phyloP scores from a whole-genome alignment of 805 yeast species.

The Saturnispora zaruensis region DNA sequence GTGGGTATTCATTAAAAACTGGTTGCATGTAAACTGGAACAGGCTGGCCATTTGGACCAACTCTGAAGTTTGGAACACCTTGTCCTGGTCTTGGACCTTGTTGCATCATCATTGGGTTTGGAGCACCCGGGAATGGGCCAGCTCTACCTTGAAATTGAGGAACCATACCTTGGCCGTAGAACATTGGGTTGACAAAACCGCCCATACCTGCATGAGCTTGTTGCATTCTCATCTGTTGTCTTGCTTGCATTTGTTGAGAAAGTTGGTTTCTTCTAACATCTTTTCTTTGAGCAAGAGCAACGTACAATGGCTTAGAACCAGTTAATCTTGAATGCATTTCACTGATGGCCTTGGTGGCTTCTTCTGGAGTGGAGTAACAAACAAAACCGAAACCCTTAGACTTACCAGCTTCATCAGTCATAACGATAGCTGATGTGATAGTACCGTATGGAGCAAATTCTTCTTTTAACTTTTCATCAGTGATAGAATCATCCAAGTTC shows the following conservation, averaged over 20 bases:
- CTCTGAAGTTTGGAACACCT: constrained; percentile 45
- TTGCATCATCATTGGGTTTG: constrained; percentile 68
- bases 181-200: constrained; percentile 81
- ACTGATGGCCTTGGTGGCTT: constrained; percentile 95
- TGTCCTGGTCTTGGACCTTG: constrained; percentile 56
- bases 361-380: constrained; percentile 95
- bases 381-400: constrained; percentile 99
- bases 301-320: constrained; percentile 92
- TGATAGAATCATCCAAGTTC: constrained; percentile 90
- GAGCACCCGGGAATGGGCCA: constrained; percentile 60
- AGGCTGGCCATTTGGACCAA: constrained; percentile 82
- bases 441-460: constrained; percentile 90
- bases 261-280: constrained; percentile 95
- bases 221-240: constrained; percentile 97
- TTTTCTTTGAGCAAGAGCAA: constrained; percentile 97
- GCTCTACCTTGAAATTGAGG: constrained; percentile 55
- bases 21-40: constrained; percentile 79
- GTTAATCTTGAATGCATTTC: constrained; percentile 98
- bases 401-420: constrained; percentile 90
- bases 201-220: constrained; percentile 84
- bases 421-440: constrained; percentile 92
- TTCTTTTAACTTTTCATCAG: constrained; percentile 84
- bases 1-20: constrained; percentile 54
- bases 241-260: constrained; percentile 95
- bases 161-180: constrained; percentile 68